These are phyloP conservation scores for Eimeria zaria DNA, from an alignment of 169 alveolate species.

Conservation along the genomic window DNA sequence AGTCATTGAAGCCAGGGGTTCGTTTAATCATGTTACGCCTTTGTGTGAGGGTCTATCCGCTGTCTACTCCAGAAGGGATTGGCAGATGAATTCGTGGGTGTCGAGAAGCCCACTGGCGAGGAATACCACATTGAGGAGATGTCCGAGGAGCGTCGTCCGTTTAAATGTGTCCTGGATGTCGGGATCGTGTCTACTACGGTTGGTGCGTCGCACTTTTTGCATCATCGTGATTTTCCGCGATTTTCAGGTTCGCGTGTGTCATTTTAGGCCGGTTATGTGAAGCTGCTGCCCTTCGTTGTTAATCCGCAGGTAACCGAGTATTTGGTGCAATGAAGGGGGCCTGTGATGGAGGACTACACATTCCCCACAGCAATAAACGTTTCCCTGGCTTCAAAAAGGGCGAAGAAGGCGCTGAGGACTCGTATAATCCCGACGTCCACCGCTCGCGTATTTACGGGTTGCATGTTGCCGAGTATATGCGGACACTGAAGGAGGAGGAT, in stretches of 20 bases:
- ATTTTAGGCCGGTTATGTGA: neutral
- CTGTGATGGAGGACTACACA: slow-evolving; percentile 99
- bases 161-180: slow-evolving; percentile 99
- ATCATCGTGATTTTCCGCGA: neutral
- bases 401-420: slow-evolving; percentile 93
- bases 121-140: slow-evolving; percentile 98
- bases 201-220: slow-evolving; percentile 66
- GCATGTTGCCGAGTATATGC: slow-evolving; percentile 99
- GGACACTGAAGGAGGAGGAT: slow-evolving; percentile 96
- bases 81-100: slow-evolving; percentile 93
- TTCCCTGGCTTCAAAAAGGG: slow-evolving; percentile 98
- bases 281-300: neutral
- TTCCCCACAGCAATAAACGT: slow-evolving; percentile 99
- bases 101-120: slow-evolving; percentile 97
- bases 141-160: slow-evolving; percentile 98
- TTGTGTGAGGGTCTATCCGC: neutral
- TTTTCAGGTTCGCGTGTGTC: too few species aligned
- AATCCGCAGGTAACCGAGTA: slow-evolving; percentile 97
- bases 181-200: slow-evolving; percentile 99
- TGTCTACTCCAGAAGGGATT: slow-evolving; percentile 22
- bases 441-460: slow-evolving; percentile 99
- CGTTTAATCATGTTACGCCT: neutral
- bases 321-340: slow-evolving; percentile 99
- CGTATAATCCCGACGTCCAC: slow-evolving; percentile 99
- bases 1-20: too few species aligned